Conservation (phyloP, 257 asterid genomes). For the Ocimum tenuiflorum region DNA sequence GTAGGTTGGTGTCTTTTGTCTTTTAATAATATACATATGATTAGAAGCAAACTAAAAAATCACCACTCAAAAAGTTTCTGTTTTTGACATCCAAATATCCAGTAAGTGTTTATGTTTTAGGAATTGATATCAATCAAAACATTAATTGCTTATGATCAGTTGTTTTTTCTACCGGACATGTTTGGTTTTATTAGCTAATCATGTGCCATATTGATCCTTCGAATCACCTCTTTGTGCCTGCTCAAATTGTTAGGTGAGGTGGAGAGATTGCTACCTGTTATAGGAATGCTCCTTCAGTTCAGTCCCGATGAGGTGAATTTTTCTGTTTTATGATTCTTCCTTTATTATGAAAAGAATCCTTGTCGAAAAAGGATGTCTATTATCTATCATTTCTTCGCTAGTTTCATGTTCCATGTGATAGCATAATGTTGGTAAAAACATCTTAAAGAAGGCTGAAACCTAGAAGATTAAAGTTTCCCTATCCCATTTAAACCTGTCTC, state of each 20-base stretch:
- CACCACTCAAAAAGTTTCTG: too few relatives aligned
- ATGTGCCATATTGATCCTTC: background rate
- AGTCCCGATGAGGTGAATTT: constrained; percentile 92
- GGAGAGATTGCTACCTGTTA: constrained; percentile 87
- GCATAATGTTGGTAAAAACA: too few relatives aligned
- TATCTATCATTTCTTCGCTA: constrained; percentile 5
- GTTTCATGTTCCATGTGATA: background rate
- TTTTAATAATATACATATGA: too few relatives aligned
- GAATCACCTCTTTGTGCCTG: background rate
- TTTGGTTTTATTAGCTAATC: background rate
- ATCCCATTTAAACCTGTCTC: too few relatives aligned
- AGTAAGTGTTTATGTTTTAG: too few relatives aligned
- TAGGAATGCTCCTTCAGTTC: constrained; percentile 97
- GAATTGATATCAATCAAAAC: background rate
- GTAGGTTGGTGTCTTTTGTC: too few relatives aligned
- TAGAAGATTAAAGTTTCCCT: too few relatives aligned
- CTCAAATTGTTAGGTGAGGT: constrained; percentile 69
- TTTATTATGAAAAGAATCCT: background rate
- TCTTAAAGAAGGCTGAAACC: too few relatives aligned
- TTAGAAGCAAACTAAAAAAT: too few relatives aligned
- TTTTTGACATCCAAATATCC: too few relatives aligned
- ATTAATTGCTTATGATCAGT: background rate
- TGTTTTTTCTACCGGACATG: background rate
- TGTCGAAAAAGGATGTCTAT: background rate
- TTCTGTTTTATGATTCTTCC: background rate